Evolutionary conservation across 495 filamentous ascomycete species (phyloP).

Genomic region (Clavariopsis aquatica): DNA sequence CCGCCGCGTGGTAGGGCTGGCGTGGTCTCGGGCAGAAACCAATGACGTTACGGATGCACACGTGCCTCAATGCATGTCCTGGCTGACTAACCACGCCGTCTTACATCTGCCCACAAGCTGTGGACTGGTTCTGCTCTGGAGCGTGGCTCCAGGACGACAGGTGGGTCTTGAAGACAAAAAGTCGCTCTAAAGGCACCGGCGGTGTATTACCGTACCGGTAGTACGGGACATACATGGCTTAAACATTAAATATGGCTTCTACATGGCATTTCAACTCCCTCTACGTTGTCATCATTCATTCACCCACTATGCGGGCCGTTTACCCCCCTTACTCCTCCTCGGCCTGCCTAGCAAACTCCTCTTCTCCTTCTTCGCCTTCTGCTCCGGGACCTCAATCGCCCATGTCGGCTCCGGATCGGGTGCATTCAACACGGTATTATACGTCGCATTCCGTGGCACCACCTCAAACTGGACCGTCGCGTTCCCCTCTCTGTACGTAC

Average conservation of each 20-base stretch:
- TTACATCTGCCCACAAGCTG: background rate
- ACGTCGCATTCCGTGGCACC: constrained; percentile 53
- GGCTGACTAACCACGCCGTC: background rate
- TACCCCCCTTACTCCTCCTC: constrained; percentile 7
- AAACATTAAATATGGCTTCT: no score
- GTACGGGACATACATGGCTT: no score
- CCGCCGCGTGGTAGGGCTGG: constrained; percentile 11
- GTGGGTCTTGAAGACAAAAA: no score
- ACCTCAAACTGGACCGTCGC: constrained; percentile 54
- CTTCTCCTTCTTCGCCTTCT: constrained; percentile 9
- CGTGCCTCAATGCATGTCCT: background rate
- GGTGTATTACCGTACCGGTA: no score
- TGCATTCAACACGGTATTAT: constrained; percentile 55
- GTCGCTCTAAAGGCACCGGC: no score
- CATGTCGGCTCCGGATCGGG: constrained; percentile 38
- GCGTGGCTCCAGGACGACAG: no score
- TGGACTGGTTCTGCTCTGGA: background rate
- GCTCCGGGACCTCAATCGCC: constrained; percentile 4
- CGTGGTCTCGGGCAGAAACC: constrained; percentile 2
- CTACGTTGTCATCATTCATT: background rate
- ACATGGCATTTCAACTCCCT: no score
- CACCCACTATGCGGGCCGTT: background rate
- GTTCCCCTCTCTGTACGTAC: constrained; percentile 61
- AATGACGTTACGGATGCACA: constrained; percentile 12
- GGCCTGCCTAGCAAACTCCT: constrained; percentile 14